Base-by-base conservation (phyloP, 2,329 filamentous ascomycete species). In the Colletotrichum navitas region DNA sequence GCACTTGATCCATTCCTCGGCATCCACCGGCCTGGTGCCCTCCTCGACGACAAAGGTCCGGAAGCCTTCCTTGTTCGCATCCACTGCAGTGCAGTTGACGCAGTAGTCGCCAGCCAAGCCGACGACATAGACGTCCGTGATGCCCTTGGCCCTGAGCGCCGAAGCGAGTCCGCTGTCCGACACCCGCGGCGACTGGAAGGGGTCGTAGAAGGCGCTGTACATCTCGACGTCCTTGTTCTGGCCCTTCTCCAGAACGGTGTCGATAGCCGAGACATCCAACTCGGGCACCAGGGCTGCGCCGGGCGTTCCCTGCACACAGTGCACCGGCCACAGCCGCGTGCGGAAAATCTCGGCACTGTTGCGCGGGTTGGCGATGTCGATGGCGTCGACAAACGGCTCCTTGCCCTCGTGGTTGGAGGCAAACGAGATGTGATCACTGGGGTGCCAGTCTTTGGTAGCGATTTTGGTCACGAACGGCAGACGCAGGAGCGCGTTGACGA, bases 381-480 rank as follows among this genome's bases (percentile, higher is more conserved):
- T 84, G 41, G 82, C 83, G 49, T 92, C 92, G 43, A 86, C 84
- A 79, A 93, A 97, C 0, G 95, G 90, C 72, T 84, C 80, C 77
- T 92, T 91, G 77, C 88, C 71, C 74, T 81, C 74, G 81, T 98
- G 95, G 82, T 95, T 97, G 36, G 86, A 84, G 16, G 94, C 94
- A 81, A 99, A 99, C 52, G 95, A 98, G 80, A 97, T 86, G 85
- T 98, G 95, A 78, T 92, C 83, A 2, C 77, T 75, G 0, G 96
- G 96, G 79, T 99, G 96, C 86, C 90, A 97, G 88, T 99, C 96
- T 79, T 94, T 92, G n/a, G 95, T 97, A 55, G 94, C 94, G 75
- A 98, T 84, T 75, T 92, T 93, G 77, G 93, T 80, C 49, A 84
- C 81, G 79, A 98, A 97, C 58, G 92, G 91, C 32, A 92, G 85